phyloP scores from a whole-genome alignment of 108 stramenopile genomes.

The Pseudonitzschia multistriata region DNA sequence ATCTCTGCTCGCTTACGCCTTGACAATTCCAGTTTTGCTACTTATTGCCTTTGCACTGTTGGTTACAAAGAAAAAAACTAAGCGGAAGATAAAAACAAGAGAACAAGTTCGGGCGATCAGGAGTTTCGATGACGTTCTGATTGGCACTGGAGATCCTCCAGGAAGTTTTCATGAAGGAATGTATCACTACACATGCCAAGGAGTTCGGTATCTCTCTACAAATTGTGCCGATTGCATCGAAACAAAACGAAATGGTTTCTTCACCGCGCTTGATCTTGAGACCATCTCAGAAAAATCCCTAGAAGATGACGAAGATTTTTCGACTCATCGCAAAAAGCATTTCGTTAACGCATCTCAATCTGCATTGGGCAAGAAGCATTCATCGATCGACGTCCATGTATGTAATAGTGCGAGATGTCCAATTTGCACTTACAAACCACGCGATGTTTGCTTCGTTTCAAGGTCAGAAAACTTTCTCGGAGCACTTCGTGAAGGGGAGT shows the following conservation, averaged over 20 bases:
- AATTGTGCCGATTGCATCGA: slow-evolving; percentile 41
- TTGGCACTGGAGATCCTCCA: slow-evolving; percentile 55
- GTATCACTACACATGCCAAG: slow-evolving; percentile 48
- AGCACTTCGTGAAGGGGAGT: background rate
- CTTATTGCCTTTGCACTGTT: slow-evolving; percentile 1
- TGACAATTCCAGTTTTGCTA: background rate
- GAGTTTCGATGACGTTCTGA: slow-evolving; percentile 9
- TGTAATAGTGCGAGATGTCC: slow-evolving; percentile 43
- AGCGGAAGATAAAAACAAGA: background rate
- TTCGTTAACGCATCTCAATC: slow-evolving; percentile 6
- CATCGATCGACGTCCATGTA: slow-evolving; percentile 43
- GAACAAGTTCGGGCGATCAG: background rate
- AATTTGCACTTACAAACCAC: slow-evolving; percentile 31
- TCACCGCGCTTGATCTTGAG: slow-evolving; percentile 18
- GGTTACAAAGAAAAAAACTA: background rate
- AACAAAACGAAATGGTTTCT: slow-evolving; percentile 25
- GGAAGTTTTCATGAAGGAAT: slow-evolving; percentile 48
- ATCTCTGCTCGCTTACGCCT: slow-evolving; percentile 5
- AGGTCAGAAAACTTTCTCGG: background rate
- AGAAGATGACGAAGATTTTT: slow-evolving; percentile 24
- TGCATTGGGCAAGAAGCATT: slow-evolving; percentile 28
- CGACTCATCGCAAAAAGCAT: slow-evolving; percentile 16
- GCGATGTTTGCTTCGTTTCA: slow-evolving; percentile 24
- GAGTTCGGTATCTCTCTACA: slow-evolving; percentile 48
- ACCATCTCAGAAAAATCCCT: slow-evolving; percentile 16